These are phyloP conservation scores for Coemansia erecta DNA, from an alignment of 192 early-diverging fungal species.

Conservation along the genomic window DNA sequence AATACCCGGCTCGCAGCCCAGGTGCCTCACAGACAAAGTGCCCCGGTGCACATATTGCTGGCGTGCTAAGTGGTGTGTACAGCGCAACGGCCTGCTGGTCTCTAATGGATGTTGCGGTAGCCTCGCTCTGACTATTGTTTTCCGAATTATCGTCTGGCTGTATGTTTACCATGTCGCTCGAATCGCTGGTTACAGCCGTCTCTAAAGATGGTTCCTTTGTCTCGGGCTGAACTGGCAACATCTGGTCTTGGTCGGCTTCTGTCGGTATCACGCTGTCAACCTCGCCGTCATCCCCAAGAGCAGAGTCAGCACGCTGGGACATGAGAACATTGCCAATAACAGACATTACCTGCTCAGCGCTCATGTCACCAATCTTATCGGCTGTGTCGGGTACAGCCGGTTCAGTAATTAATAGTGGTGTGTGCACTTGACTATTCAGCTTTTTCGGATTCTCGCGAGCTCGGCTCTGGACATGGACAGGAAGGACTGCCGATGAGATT, in stretches of 20 bases:
- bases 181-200: too few species aligned
- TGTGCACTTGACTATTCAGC: not conserved
- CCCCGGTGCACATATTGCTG: constrained; percentile 31
- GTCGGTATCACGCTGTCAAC: too few species aligned
- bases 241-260: too few species aligned
- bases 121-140: not conserved
- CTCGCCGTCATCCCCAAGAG: not conserved
- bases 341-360: constrained; percentile 21
- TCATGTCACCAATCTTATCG: constrained; percentile 23
- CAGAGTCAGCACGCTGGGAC: constrained; percentile 14
- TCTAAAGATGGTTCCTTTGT: too few species aligned
- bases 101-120: too few species aligned
- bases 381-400: not conserved
- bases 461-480: not conserved
- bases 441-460: not conserved
- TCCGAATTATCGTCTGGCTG: not conserved
- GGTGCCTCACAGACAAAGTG: constrained; percentile 32
- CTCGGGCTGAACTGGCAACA: too few species aligned
- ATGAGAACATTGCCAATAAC: constrained; percentile 30
- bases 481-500: not conserved
- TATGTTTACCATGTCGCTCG: too few species aligned
- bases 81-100: not conserved
- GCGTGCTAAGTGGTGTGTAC: constrained; percentile 1
- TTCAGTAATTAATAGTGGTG: not conserved
- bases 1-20: constrained; percentile 27